Evolutionary conservation across 1,284 basidiomycete genomes (phyloP), one percentile per base, ranked within the genome.

Genomic region (Cystobasidium sp.): DNA sequence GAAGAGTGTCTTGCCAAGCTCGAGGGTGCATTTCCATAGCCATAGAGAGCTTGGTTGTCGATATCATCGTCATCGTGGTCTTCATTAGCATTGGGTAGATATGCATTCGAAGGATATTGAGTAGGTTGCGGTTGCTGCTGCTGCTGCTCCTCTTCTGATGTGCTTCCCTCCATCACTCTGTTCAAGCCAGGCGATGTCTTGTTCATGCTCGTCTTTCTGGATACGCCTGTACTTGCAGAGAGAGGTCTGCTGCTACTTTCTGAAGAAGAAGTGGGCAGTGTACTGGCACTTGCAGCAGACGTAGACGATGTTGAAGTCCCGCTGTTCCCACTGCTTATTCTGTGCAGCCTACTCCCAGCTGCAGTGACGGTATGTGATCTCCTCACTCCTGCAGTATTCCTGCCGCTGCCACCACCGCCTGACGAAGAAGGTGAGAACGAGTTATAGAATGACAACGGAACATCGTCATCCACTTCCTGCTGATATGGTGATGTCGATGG

Each of bases 1-100:
- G 59, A 63, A 14, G 69, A 71, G 44, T 71, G 69, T 46, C 69
- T 52, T 18, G 69, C 44, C 58, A 71, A n/a, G 56, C 56, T 59
- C 18, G 56, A 31, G 20, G 56, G 31, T 14, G 59, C 55, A 39
- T n/a, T 49, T 22, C 22, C 41, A 46, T 69, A 69, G 44, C 22
- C 41, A 46, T 69, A 69, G 9, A 69, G 43, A 10, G 44, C 46
- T n/a, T 47, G 55, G 10, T 62, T 58, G 47, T 61, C 68, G 7
- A 20, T 12, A 37, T 49, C 62, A 14, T 69, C 22, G 20, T 62
- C 53, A 18, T 47, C 52, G 9, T 53, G 39, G 52, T 41, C 55
- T 22, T 56, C 66, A 22, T 52, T 9, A 58, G 56, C 52, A 41
- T 58, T 37, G 20, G 44, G 62, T 43, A 52, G 49, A 22, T 59